Conservation (phyloP, 371 early-diverging fungal species). For the Funneliformis caledonium region DNA sequence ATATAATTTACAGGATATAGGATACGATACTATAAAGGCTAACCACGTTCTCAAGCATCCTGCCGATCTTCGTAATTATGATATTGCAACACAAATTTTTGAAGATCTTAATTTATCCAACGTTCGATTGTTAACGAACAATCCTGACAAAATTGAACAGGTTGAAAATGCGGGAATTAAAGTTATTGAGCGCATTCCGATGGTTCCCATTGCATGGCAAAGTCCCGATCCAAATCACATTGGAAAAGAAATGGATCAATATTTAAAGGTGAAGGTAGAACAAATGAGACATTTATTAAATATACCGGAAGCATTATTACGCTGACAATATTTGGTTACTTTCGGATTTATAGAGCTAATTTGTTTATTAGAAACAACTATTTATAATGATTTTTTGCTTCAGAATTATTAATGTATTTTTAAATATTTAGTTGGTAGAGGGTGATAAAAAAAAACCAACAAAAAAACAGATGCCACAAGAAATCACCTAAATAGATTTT, state of each 20-base stretch:
- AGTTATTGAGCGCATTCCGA: constrained; percentile 83
- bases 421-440: too few relatives aligned
- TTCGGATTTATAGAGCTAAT: background rate
- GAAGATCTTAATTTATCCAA: constrained; percentile 73
- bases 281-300: constrained; percentile 89
- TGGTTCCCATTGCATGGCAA: constrained; percentile 87
- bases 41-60: constrained; percentile 90
- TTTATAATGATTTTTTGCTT: too few relatives aligned
- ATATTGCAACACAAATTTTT: constrained; percentile 89
- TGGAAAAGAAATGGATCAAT: constrained; percentile 72
- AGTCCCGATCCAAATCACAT: constrained; percentile 36
- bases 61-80: constrained; percentile 90
- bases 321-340: background rate
- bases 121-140: constrained; percentile 91
- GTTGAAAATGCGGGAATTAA: constrained; percentile 72
- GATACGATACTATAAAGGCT: constrained; percentile 94
- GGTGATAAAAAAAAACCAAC: too few relatives aligned
- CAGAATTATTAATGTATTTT: too few relatives aligned
- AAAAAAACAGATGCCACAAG: too few relatives aligned
- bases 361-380: background rate
- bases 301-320: constrained; percentile 54
- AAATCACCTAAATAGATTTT: too few relatives aligned
- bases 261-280: constrained; percentile 82
- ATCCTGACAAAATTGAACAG: constrained; percentile 91
- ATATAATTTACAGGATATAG: constrained; percentile 95